Evolutionary conservation across 2,329 filamentous ascomycete species (phyloP).

Genomic region (Apiospora phragmitis): DNA sequence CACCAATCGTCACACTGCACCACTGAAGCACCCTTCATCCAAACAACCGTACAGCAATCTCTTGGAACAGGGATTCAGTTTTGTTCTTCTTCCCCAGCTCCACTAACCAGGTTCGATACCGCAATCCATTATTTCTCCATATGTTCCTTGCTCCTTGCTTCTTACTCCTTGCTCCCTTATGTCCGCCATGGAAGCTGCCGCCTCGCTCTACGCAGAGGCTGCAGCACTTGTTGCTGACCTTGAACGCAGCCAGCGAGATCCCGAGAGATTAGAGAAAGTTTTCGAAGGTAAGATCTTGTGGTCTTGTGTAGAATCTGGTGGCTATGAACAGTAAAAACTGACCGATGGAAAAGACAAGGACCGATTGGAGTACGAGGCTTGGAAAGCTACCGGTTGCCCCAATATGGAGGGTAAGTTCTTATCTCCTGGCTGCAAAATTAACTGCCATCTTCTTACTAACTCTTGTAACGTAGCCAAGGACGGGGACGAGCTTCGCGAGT

Average conservation of each 20-base stretch:
- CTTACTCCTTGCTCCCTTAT: not conserved
- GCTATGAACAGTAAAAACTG: not conserved
- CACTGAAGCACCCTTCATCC: not conserved
- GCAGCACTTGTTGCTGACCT: not conserved
- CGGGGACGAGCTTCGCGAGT: not conserved
- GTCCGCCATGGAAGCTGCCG: not conserved
- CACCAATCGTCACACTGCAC: not conserved
- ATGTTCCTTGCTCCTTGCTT: not conserved
- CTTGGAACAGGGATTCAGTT: not conserved
- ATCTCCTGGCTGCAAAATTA: not conserved
- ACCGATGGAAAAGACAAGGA: not conserved
- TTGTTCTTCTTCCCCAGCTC: not conserved
- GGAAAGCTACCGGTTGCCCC: not conserved
- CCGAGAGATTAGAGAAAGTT: not conserved
- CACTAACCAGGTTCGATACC: not conserved
- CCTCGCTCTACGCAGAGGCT: not conserved
- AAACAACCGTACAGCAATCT: not conserved
- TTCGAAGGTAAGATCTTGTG: not conserved
- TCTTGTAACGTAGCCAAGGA: not conserved
- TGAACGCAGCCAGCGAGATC: not conserved
- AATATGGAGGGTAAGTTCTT: not conserved
- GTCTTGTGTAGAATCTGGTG: not conserved
- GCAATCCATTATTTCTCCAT: not conserved
- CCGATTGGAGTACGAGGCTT: not conserved
- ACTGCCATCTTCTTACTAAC: not conserved